Evolutionary conservation across 441 rosid genomes (phyloP).

Genomic region (Croton laevigatus): DNA sequence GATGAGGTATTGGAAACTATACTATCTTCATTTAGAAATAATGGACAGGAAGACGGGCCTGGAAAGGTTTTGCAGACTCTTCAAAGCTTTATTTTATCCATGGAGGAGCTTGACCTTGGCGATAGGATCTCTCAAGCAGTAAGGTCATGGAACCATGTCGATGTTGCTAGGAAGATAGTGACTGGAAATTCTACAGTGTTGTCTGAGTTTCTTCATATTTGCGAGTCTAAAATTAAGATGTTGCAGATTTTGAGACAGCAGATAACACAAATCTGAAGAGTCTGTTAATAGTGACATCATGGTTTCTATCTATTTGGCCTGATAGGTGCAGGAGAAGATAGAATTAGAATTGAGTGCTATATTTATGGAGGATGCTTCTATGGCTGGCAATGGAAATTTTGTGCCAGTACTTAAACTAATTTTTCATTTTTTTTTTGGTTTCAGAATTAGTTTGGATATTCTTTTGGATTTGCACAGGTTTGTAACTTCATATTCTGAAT

Average conservation of each 20-base stretch:
- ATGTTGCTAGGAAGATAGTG: conserved; percentile 58
- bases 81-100: conserved; percentile 40
- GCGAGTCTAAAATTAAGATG: conserved; percentile 61
- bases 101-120: conserved; percentile 53
- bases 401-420: neutral
- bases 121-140: conserved; percentile 52
- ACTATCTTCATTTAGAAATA: conserved; percentile 42
- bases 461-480: conserved; percentile 6
- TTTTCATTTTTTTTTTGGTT: too few species aligned
- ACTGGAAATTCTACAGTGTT: conserved; percentile 41
- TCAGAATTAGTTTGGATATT: neutral
- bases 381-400: neutral
- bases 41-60: conserved; percentile 52
- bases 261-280: conserved; percentile 47
- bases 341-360: too few species aligned
- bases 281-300: neutral
- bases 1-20: conserved; percentile 50
- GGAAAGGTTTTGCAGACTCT: conserved; percentile 61
- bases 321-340: too few species aligned
- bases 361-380: neutral
- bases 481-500: neutral
- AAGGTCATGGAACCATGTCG: conserved; percentile 59
- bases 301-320: conserved; percentile 9
- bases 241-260: conserved; percentile 58
- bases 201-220: conserved; percentile 51